Evolutionary conservation across 73 alveolate species (phyloP).

Genomic region (Tetrahymena borealis): DNA sequence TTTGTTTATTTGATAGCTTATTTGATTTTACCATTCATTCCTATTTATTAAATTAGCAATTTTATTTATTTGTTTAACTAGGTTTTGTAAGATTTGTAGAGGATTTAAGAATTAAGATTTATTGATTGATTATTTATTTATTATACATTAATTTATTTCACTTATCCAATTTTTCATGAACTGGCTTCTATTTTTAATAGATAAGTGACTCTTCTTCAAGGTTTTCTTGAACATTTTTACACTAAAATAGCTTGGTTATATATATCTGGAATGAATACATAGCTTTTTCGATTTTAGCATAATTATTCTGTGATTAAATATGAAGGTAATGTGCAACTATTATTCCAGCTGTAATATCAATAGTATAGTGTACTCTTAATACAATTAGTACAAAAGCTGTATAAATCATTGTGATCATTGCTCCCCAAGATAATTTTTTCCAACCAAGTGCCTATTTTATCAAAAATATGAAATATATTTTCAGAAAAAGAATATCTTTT

Average conservation of each 20-base stretch:
- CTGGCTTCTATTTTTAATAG: not conserved
- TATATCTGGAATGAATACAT: not conserved
- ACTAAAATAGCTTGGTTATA: not conserved
- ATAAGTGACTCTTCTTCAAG: not conserved
- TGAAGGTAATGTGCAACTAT: slow-evolving; percentile 73
- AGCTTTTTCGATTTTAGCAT: not conserved
- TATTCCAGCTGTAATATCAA: slow-evolving; percentile 76
- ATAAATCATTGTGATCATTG: slow-evolving; percentile 33
- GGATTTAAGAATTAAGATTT: too few species aligned
- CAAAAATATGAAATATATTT: not conserved
- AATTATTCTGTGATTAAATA: slow-evolving; percentile 36
- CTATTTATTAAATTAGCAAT: too few species aligned
- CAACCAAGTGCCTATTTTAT: not conserved
- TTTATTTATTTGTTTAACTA: too few species aligned
- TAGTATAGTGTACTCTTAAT: slow-evolving; percentile 79
- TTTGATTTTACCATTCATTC: too few species aligned
- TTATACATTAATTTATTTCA: too few species aligned
- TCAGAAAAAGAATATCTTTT: too few species aligned
- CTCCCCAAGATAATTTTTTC: slow-evolving; percentile 8
- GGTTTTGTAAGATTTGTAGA: too few species aligned
- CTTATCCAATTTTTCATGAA: not conserved
- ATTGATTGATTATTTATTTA: too few species aligned
- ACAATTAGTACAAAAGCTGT: slow-evolving; percentile 52
- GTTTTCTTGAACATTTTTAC: not conserved
- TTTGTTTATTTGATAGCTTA: too few species aligned